Base-by-base conservation (phyloP, 2,329 filamentous ascomycete species). In the Cladosporium sp. region DNA sequence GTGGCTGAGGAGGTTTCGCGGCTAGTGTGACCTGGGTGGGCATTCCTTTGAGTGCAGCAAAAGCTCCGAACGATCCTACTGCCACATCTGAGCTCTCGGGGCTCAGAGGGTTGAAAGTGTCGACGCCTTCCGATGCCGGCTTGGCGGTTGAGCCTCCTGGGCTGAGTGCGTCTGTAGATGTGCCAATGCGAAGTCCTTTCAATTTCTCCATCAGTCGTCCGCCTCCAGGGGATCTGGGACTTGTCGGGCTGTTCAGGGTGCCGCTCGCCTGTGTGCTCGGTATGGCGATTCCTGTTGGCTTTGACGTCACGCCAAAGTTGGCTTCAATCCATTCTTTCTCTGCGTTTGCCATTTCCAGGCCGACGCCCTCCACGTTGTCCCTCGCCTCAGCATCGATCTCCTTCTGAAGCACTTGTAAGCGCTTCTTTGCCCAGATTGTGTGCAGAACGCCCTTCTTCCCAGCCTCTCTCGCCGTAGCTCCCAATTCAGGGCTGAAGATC, bases 391-490 rank as follows among this genome's bases (percentile, higher is more conserved):
- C 77, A 9, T 82, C 83, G 64, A 96, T 93, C 76, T 96, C 91
- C 58, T 80, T 80, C 52, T 91, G 84, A 48, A 96, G 77, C 61
- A 89, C 86, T 32, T 85, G 83, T 20, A 96, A 76, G 40, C 91
- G 80, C 71, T 89, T 87, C 77, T 91, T 91, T 17, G 90, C 92
- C 91, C 92, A 97, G 58, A 93, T 85, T 1, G 90, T 96, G 70
- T 96, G 92, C 59, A 96, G 74, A 1, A 96, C 90, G 1, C 91
- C 91, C 61, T 90, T 88, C 66, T 86, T 86, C 6, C 90, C 89
- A 0, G 85, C 83, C 17, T 85, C 78, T 22, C 83, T 79, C 12
- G 83, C 83, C 20, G 83, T 87, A 3, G 82, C 81, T 1, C 88
- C 87, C 22, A 96, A 77, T 59, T 88, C 87, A 0, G 87, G 84